phyloP scores from a whole-genome alignment of 169 alveolate genomes.

The Plasmodium cynomolgi region DNA sequence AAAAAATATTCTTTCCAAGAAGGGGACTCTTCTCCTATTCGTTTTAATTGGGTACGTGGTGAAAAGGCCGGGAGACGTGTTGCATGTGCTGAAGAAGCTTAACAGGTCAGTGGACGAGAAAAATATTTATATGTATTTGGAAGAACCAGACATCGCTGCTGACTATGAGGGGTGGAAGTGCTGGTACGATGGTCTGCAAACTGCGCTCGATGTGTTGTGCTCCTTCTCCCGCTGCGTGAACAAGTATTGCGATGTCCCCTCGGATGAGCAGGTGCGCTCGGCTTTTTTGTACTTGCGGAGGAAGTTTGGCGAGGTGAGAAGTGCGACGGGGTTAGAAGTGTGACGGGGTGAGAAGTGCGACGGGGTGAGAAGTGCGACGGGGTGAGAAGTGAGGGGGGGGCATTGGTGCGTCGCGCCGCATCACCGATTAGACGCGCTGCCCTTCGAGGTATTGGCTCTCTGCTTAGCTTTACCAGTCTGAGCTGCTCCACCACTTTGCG shows the following conservation, averaged over 20 bases:
- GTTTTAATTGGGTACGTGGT: slow-evolving; percentile 51
- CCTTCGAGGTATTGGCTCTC: not conserved
- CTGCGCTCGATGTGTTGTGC: slow-evolving; percentile 20
- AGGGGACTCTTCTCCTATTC: slow-evolving; percentile 47
- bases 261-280: slow-evolving; percentile 34
- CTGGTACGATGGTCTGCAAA: slow-evolving; percentile 48
- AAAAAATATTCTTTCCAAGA: slow-evolving; percentile 61
- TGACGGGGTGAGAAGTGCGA: not conserved
- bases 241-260: slow-evolving; percentile 47
- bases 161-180: slow-evolving; percentile 41
- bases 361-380: not conserved
- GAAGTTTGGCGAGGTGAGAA: not conserved
- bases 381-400: not conserved
- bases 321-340: not conserved
- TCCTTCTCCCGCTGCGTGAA: slow-evolving; percentile 42
- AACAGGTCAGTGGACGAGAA: slow-evolving; percentile 40
- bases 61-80: slow-evolving; percentile 34
- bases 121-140: slow-evolving; percentile 48
- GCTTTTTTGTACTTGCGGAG: slow-evolving; percentile 34
- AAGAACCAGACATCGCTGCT: slow-evolving; percentile 51
- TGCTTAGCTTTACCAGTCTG: not conserved
- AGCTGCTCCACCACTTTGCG: too few species aligned
- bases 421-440: not conserved
- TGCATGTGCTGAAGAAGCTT: slow-evolving; percentile 20
- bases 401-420: not conserved